Percentiles rank a stretch among this genome's conserved stretches.
These are phyloP conservation scores for Colletotrichum limetticola DNA, from an alignment of 2,329 filamentous ascomycete genomes.

Conservation along the genomic window DNA sequence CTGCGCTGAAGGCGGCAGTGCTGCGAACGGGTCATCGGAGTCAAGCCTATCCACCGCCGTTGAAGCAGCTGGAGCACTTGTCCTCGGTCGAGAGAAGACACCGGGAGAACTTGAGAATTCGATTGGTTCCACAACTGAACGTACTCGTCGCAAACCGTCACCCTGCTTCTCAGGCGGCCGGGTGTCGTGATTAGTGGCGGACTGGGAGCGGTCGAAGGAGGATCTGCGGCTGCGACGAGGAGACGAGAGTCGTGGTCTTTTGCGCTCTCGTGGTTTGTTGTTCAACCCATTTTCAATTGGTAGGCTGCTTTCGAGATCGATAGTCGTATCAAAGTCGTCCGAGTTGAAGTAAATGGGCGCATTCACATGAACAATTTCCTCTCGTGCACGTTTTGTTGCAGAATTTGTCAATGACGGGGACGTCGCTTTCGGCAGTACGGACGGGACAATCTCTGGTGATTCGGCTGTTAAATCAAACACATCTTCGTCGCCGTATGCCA, in stretches of 20 bases:
- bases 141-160: background rate
- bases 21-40: constrained; percentile 37
- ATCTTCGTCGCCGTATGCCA: constrained; percentile 22
- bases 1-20: constrained; percentile 33
- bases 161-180: background rate
- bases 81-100: background rate
- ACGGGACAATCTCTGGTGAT: background rate
- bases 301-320: constrained; percentile 44
- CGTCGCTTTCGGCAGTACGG: background rate
- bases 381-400: constrained; percentile 14
- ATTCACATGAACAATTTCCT: background rate
- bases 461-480: constrained; percentile 36
- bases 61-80: background rate
- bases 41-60: background rate
- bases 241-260: constrained; percentile 40
- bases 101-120: constrained; percentile 50
- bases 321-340: constrained; percentile 55
- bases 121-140: constrained; percentile 40
- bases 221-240: background rate
- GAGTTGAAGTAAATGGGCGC: constrained; percentile 46
- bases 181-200: background rate
- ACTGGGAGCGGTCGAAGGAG: background rate
- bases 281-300: background rate
- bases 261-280: constrained; percentile 42
- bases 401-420: background rate